Evolutionary conservation across 2,329 filamentous ascomycete species (phyloP), one percentile per base, ranked within the genome.

Genomic region (Myrmaecium sp.): DNA sequence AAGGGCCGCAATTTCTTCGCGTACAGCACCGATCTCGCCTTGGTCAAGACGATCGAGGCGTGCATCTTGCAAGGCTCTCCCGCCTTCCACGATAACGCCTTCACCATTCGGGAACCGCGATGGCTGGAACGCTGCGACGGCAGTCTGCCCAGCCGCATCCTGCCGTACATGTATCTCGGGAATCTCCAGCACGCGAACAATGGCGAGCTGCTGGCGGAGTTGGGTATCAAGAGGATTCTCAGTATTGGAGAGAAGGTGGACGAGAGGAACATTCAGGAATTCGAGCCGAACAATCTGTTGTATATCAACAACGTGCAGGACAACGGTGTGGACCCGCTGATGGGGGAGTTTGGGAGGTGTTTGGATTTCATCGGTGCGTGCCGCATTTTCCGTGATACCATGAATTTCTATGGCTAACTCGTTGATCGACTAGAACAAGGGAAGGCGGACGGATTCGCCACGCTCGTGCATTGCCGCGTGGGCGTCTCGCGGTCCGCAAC

Each of bases 171-270:
- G 74, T 98, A 98, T 46, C 66, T 98, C 8, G 89, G 89, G 2
- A 95, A 95, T 41, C 62, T 95, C 10, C 72, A 70, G 0, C 89
- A 98, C 46, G 89, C 89, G 5, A 95, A 95, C 45, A 95, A 95
- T 40, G 81, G 84, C 0, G 77, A 80, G 29, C 57, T 98, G 17
- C 56, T 98, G 17, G 65, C 62, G 34, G 69, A 74, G 23, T 56
- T 98, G 32, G 86, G 86, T 0, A 93, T 98, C 33, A 67, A 64
- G 9, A 80, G 91, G 41, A 74, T 98, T 22, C 60, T 98, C 15
- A 94, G 84, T 40, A 83, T 98, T 16, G 89, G 89, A 2, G 89
- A 98, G 57, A 74, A 74, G 3, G 69, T 89, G 1, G n/a, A 20
- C 18, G 63, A 64, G 3, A 69, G 77, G 14, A 68, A 71, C 4